Conservation (phyloP, 1,284 basidiomycete species). For the Trametes polyzona region DNA sequence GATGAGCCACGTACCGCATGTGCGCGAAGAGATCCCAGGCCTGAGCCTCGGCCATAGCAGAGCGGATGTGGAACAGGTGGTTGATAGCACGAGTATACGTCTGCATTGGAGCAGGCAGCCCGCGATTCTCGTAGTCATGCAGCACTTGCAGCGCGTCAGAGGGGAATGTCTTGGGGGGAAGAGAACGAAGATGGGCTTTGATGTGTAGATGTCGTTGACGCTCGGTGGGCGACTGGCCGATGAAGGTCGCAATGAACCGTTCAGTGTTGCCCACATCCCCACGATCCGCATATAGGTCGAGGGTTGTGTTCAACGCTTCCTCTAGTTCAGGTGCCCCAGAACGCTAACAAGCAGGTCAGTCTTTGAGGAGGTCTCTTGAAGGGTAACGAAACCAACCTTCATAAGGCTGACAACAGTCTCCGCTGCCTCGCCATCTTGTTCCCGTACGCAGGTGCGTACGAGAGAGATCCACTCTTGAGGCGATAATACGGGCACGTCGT, state of each 20-base stretch:
- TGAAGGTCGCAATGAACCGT: constrained; percentile 44
- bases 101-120: constrained; percentile 61
- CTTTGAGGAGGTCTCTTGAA: not conserved
- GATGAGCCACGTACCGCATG: constrained; percentile 94
- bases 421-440: constrained; percentile 39
- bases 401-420: constrained; percentile 45
- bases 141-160: constrained; percentile 59
- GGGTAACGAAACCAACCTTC: constrained; percentile 48
- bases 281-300: constrained; percentile 51
- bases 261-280: constrained; percentile 55
- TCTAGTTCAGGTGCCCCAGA: constrained; percentile 43
- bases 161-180: constrained; percentile 49
- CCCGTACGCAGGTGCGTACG: constrained; percentile 41
- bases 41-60: constrained; percentile 62
- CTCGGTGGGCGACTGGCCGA: constrained; percentile 47
- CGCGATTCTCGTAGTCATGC: constrained; percentile 65
- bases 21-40: constrained; percentile 95
- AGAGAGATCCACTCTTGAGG: constrained; percentile 56
- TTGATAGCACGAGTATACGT: constrained; percentile 70
- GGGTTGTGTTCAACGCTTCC: constrained; percentile 46
- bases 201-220: constrained; percentile 70
- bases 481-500: constrained; percentile 40
- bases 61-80: constrained; percentile 54
- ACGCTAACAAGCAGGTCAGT: constrained; percentile 32
- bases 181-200: constrained; percentile 56